Evolutionary conservation across 2,329 filamentous ascomycete genomes (phyloP), one percentile per base, ranked within the genome.

Genomic region (Paecilomyces fulvus): DNA sequence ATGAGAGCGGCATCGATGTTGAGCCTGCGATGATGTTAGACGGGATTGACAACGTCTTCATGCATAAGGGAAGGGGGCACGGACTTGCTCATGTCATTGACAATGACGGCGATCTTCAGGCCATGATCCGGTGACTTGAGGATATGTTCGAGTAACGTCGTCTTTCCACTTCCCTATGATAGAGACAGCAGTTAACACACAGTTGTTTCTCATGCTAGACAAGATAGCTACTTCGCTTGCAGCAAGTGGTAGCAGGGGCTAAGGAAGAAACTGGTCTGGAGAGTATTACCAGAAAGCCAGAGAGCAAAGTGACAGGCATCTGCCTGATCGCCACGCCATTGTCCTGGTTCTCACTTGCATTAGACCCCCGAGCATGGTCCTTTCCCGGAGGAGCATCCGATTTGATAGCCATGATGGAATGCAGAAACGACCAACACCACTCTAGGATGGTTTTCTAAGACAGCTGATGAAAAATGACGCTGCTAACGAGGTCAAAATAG

Each of bases 71-170:
- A 14, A 49, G 48, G 48, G 12, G 11, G 14, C 10, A 70, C 77
- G 61, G 52, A 81, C 79, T 79, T 77, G 59, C 82, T 82, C 72
- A 89, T 88, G 58, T 89, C 87, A 61, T 90, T 89, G 37, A 90
- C 86, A 21, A 89, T 86, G 12, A 89, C 82, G 0, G 85, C 87
- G 56, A 90, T 87, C 1, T 80, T 79, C 8, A 89, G 75, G 0
- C 85, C 84, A 69, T 89, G 86, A 3, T 87, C 78, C 1, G 73
- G 70, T 0, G 82, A 84, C 33, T 80, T 80, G 4, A 89, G 79
- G 53, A 89, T 86, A 58, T 88, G 82, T 58, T 87, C 81, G 0
- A 89, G 77, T 0, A 89, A 77, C 0, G 87, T 89, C 0, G 86
- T 89, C 67, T 89, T 89, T 1, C 87, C 87, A 50, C 84, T 82